A percentile compares a stretch with the other conserved stretches of the same genome.
phyloP scores from a whole-genome alignment of 805 yeast genomes.

The Wickerhamomyces mucosus region DNA sequence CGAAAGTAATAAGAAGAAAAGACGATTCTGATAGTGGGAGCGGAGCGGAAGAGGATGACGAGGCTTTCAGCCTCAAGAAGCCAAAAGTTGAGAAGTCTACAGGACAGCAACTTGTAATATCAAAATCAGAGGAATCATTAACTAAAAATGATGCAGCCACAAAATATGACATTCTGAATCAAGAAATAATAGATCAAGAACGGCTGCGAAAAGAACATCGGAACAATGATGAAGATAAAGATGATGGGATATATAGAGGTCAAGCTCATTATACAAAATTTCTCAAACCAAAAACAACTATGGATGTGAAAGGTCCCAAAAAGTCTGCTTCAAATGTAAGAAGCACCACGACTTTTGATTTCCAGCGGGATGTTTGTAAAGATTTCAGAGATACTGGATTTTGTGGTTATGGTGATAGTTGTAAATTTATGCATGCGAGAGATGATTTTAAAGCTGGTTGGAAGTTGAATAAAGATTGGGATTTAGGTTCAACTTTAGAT shows the following conservation, averaged over 20 bases:
- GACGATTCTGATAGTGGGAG: conserved; percentile 6
- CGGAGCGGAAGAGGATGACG: conserved; percentile 7
- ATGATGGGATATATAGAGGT: conserved; percentile 22
- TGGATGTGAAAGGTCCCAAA: conserved; percentile 27
- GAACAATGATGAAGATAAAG: conserved; percentile 7
- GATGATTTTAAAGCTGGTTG: conserved; percentile 73
- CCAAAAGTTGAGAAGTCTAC: conserved; percentile 4
- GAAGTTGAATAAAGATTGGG: conserved; percentile 68
- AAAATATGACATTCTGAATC: conserved; percentile 13
- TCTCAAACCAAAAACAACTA: conserved; percentile 12
- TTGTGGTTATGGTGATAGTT: conserved; percentile 96
- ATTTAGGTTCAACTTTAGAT: conserved; percentile 18
- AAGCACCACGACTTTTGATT: conserved; percentile 68
- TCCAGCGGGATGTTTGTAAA: conserved; percentile 90
- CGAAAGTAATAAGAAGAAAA: conserved; percentile 5
- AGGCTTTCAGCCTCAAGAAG: conserved; percentile 1
- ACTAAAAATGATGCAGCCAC: conserved; percentile 18
- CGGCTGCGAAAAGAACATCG: conserved; percentile 8
- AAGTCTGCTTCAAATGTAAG: conserved; percentile 39
- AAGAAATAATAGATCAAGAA: conserved; percentile 13
- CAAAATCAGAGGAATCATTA: conserved; percentile 1
- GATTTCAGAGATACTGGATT: conserved; percentile 86
- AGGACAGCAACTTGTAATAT: conserved; percentile 1
- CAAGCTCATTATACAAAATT: conserved; percentile 17
- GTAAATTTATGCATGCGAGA: conserved; percentile 87